Conservation (phyloP, 208 protist species). For the Leishmania lainsoni region DNA sequence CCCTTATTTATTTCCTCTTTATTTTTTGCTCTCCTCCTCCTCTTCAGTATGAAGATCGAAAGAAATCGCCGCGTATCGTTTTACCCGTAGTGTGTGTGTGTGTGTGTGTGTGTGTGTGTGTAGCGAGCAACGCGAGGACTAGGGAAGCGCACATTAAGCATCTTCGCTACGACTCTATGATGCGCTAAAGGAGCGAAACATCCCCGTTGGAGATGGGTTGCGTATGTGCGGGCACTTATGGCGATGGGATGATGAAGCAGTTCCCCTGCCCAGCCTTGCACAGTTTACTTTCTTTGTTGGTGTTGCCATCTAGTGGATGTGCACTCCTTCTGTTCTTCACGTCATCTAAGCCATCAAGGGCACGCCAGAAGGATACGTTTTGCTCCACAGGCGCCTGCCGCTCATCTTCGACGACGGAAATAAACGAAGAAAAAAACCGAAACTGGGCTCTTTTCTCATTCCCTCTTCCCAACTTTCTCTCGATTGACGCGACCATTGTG, state of each 20-base stretch:
- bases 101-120: too few species aligned
- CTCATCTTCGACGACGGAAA: neutral
- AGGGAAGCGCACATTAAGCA: neutral
- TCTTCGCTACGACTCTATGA: neutral
- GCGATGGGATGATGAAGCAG: neutral
- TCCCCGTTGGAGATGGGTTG: neutral
- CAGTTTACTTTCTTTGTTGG: neutral
- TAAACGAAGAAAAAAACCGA: neutral
- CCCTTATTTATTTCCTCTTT: neutral
- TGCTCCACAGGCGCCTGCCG: neutral
- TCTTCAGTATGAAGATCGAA: neutral
- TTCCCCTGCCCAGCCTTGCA: too few species aligned
- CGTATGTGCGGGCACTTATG: neutral
- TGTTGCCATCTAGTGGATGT: neutral
- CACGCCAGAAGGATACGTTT: neutral
- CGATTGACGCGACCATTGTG: neutral
- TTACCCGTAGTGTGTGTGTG: neutral
- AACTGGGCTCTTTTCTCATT: neutral
- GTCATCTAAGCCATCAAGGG: neutral
- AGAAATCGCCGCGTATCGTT: neutral
- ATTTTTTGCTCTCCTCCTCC: neutral
- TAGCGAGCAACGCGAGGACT: neutral
- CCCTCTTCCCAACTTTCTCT: neutral
- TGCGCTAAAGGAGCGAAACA: neutral
- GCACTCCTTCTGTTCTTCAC: neutral